A percentile compares a stretch with the other conserved stretches of the same genome.
These are phyloP conservation scores for Naganishia randhawae DNA, from an alignment of 768 basidiomycete genomes.

Conservation along the genomic window DNA sequence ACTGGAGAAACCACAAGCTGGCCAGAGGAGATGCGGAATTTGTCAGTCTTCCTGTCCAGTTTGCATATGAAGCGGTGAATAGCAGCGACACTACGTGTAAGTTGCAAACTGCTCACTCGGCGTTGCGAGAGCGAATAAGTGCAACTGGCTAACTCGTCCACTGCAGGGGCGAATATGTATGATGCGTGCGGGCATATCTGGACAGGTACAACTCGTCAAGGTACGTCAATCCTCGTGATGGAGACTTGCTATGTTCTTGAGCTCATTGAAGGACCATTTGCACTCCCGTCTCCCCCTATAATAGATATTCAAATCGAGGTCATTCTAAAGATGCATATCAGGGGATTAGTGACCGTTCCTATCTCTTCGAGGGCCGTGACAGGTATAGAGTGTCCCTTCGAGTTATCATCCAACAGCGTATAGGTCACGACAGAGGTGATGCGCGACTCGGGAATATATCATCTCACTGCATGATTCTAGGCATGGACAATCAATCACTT, in stretches of 20 bases:
- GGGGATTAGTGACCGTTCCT: slow-evolving; percentile 61
- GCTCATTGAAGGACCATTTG: no score
- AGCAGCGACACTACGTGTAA: slow-evolving; percentile 76
- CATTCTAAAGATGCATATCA: slow-evolving; percentile 65
- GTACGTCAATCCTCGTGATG: slow-evolving; percentile 25
- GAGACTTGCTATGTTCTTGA: background rate
- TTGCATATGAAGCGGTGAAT: slow-evolving; percentile 76
- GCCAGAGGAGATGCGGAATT: slow-evolving; percentile 66
- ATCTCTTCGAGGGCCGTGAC: slow-evolving; percentile 60
- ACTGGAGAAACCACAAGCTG: slow-evolving; percentile 60
- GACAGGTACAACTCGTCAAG: slow-evolving; percentile 42
- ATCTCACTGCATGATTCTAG: background rate
- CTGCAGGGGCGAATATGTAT: slow-evolving; percentile 46
- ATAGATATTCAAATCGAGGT: slow-evolving; percentile 62
- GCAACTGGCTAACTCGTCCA: background rate
- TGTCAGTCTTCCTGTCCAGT: slow-evolving; percentile 72
- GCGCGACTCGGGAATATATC: background rate
- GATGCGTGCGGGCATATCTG: slow-evolving; percentile 47
- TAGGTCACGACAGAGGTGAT: background rate
- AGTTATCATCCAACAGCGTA: slow-evolving; percentile 40
- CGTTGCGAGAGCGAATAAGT: background rate
- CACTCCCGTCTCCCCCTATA: background rate
- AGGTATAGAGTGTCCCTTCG: slow-evolving; percentile 68
- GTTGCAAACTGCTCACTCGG: slow-evolving; percentile 21
- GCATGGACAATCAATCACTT: background rate